Evolutionary conservation across 306 rosid genomes (phyloP).

Genomic region (Dalbergia cochinchinensis): DNA sequence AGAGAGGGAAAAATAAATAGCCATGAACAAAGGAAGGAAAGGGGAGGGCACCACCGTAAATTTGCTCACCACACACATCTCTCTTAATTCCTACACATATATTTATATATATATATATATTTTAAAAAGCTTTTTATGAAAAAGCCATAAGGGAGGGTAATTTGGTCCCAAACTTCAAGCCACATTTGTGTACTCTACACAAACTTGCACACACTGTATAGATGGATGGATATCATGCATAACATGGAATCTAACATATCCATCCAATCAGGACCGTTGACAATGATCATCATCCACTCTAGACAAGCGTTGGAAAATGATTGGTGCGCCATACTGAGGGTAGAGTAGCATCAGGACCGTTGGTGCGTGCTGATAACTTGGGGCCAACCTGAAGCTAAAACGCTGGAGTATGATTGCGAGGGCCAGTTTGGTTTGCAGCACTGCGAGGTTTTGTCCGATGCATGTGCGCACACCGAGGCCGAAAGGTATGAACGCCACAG

Average conservation of each 20-base stretch:
- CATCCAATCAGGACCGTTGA: conserved; percentile 51
- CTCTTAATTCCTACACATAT: conserved; percentile 1
- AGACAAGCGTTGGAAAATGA: conserved; percentile 63
- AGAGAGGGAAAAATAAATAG: conserved; percentile 26
- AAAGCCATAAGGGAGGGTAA: conserved; percentile 31
- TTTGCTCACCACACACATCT: conserved; percentile 51
- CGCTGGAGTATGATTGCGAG: conserved; percentile 85
- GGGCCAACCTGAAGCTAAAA: conserved; percentile 83
- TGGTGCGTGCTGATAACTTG: conserved; percentile 91
- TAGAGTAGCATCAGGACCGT: conserved; percentile 93
- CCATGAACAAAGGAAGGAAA: not conserved
- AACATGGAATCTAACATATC: not conserved
- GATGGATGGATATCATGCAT: not conserved
- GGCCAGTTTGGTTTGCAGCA: conserved; percentile 78
- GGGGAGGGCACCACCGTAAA: conserved; percentile 46
- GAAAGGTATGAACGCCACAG: conserved; percentile 77
- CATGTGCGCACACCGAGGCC: conserved; percentile 88
- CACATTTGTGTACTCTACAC: conserved; percentile 32
- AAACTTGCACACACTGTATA: conserved; percentile 20
- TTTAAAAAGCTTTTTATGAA: not conserved
- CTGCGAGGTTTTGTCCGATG: conserved; percentile 91
- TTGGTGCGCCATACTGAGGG: conserved; percentile 95
- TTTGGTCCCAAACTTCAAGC: conserved; percentile 44
- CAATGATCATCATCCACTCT: not conserved
- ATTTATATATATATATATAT: not conserved